phyloP scores from a whole-genome alignment of 1,284 basidiomycete species.

The Cutaneotrichosporon daszewskae region DNA sequence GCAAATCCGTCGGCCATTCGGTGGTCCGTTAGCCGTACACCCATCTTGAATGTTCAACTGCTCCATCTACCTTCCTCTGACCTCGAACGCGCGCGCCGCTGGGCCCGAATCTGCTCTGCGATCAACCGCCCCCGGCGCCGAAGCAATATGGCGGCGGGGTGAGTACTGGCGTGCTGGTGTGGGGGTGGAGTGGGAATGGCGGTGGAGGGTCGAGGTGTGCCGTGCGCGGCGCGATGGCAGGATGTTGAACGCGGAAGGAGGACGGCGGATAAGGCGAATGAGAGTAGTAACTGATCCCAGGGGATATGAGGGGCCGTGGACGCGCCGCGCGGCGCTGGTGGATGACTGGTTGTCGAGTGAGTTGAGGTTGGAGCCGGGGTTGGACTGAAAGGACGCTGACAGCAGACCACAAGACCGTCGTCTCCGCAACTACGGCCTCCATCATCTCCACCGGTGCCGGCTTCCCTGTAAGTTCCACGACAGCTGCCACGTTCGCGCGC shows the following conservation, averaged over 20 bases:
- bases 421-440: conserved; percentile 46
- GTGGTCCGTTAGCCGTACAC: too few species aligned
- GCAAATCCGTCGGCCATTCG: too few species aligned
- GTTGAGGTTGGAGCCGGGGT: background rate
- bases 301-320: conserved; percentile 11
- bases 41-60: background rate
- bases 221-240: background rate
- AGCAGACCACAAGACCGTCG: conserved; percentile 13
- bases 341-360: conserved; percentile 10
- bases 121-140: background rate
- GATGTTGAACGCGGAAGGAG: background rate
- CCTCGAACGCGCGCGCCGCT: background rate
- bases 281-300: background rate
- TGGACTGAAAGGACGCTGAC: background rate
- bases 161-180: background rate
- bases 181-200: background rate
- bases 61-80: background rate
- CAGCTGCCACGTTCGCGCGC: too few species aligned
- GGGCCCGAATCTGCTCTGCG: background rate
- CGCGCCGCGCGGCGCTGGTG: conserved; percentile 5
- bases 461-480: conserved; percentile 40
- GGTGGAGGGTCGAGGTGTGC: background rate
- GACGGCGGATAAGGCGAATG: background rate
- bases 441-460: conserved; percentile 48
- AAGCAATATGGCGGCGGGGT: background rate